A percentile compares a stretch with the other conserved stretches of the same genome.
phyloP scores from a whole-genome alignment of 768 basidiomycete species.

The Rhodotorula kratochvilovae region DNA sequence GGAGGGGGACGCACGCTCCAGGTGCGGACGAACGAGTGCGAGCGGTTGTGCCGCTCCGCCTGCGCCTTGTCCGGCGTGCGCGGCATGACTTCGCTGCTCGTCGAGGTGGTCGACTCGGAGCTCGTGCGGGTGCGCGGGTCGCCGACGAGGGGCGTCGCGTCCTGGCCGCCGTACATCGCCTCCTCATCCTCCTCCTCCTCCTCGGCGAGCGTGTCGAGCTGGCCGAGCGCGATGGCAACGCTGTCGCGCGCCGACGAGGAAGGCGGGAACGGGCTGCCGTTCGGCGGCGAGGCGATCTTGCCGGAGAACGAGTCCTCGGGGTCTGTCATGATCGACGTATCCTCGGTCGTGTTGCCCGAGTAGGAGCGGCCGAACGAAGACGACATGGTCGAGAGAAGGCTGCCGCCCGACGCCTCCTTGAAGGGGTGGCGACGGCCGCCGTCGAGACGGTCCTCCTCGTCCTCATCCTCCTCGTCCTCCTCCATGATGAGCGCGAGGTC shows the following conservation, averaged over 20 bases:
- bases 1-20: conserved; percentile 32
- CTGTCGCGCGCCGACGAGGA: background rate
- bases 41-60: conserved; percentile 28
- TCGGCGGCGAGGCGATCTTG: conserved; percentile 24
- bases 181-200: conserved; percentile 36
- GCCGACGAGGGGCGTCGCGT: background rate
- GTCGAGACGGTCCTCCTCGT: conserved; percentile 9
- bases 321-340: conserved; percentile 35
- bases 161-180: background rate
- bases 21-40: conserved; percentile 37
- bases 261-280: conserved; percentile 7
- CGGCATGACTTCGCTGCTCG: conserved; percentile 32
- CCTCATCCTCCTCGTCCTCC: conserved; percentile 15
- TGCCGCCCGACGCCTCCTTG: conserved; percentile 29
- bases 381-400: conserved; percentile 18
- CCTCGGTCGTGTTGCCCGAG: conserved; percentile 39
- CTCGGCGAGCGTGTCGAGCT: conserved; percentile 38
- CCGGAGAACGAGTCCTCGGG: conserved; percentile 29
- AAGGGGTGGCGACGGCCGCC: conserved; percentile 5
- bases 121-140: background rate
- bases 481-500: conserved; percentile 34
- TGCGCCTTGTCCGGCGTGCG: conserved; percentile 20
- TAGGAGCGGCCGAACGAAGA: conserved; percentile 32
- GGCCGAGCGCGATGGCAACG: conserved; percentile 22
- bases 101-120: conserved; percentile 22